Evolutionary conservation across 2,329 filamentous ascomycete genomes (phyloP), one percentile per base, ranked within the genome.

Genomic region (Ceratocystis harringtonii): DNA sequence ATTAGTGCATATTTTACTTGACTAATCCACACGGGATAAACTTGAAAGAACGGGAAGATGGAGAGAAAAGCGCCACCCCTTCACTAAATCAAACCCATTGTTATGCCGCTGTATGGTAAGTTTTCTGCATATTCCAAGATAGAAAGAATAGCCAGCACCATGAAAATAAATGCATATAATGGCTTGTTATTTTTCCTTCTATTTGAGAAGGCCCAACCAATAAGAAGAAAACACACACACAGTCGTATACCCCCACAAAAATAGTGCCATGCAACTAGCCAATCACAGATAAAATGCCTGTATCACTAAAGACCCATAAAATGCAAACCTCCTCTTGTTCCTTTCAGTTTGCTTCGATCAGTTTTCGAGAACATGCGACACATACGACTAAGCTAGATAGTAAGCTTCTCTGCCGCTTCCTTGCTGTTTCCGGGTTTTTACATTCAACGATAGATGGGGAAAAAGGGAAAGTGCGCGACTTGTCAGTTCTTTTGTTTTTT

Each of bases 281-380:
- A 58, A 58, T 58, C 55, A 58, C 55, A 36, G 12, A 15, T 15
- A 3, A 15, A 12, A 15, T 4, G 28, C 8, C 15, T 10, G 17
- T 52, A 52, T 28, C 12, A 30, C 55, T 58, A 8, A 19, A 8
- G 55, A 30, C 28, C 55, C 55, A 58, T 28, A 15, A 12, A 41
- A 28, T 36, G 55, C 55, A 57, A 25, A 19, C 55, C 22, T 32
- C 48, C 25, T 22, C 22, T n/a, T 50, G 45, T 62, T 62, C 61
- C 61, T 62, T 50, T 44, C n/a, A 62, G 25, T 22, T 19, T 62
- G 61, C 45, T 62, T 62, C 61, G 43, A 62, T 62, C 61, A 15
- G n/a, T 50, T 45, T 62, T 62, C 61, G 61, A 62, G 60, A 62
- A 62, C 55, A 58, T 58, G 55, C 55, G 30, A 58, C 55, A 62